phyloP scores from a whole-genome alignment of 371 early-diverging fungal species.

The Parasitella parasitica region DNA sequence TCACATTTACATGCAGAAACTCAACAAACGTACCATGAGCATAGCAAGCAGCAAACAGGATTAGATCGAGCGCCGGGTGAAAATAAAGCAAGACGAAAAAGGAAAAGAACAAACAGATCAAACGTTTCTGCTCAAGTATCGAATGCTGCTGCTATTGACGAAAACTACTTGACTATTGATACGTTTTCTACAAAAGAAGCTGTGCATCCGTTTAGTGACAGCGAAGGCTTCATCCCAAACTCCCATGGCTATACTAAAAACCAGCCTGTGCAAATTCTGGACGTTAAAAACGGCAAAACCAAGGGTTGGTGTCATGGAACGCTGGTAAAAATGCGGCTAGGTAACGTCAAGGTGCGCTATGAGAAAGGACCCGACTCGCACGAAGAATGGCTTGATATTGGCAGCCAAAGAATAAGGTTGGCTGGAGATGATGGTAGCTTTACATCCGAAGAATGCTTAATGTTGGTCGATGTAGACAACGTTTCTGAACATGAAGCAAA shows the following conservation, averaged over 20 bases:
- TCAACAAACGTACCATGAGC: too few relatives aligned
- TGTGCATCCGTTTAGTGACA: slow-evolving; percentile 41
- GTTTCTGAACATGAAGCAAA: slow-evolving; percentile 40
- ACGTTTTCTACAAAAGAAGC: slow-evolving; percentile 50
- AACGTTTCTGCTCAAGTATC: not conserved
- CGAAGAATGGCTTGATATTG: slow-evolving; percentile 67
- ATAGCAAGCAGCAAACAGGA: too few relatives aligned
- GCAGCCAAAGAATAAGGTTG: slow-evolving; percentile 51
- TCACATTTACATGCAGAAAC: not conserved
- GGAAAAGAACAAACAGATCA: not conserved
- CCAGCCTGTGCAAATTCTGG: slow-evolving; percentile 35
- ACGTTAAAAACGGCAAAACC: slow-evolving; percentile 33
- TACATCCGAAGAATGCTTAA: slow-evolving; percentile 1
- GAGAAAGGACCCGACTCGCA: slow-evolving; percentile 59
- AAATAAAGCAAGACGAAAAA: not conserved
- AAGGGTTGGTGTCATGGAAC: slow-evolving; percentile 53
- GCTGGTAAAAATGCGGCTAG: slow-evolving; percentile 46
- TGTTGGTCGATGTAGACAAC: slow-evolving; percentile 34
- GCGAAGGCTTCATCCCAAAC: slow-evolving; percentile 48
- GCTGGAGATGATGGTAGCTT: not conserved
- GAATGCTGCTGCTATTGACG: not conserved
- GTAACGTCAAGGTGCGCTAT: slow-evolving; percentile 54
- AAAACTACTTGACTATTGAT: slow-evolving; percentile 37
- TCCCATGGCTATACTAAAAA: slow-evolving; percentile 42
- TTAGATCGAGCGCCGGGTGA: too few relatives aligned